Conservation (phyloP, 2,329 filamentous ascomycete genomes). For the Monosporascus sp. region DNA sequence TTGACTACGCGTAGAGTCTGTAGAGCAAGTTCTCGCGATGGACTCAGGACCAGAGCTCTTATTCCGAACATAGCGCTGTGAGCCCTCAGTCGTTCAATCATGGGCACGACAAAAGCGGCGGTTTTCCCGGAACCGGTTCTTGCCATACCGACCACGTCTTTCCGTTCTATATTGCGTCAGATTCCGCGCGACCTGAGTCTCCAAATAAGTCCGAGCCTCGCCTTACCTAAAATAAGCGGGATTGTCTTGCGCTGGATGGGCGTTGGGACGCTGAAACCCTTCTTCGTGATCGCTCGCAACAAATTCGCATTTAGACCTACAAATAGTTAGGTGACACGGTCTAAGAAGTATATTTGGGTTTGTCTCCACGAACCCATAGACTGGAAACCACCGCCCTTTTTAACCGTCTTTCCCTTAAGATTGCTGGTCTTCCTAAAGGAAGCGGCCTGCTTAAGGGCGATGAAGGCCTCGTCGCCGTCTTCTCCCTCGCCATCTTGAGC, state of each 20-base stretch:
- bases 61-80: conserved; percentile 85
- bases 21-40: conserved; percentile 87
- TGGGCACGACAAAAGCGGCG: conserved; percentile 94
- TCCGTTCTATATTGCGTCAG: conserved; percentile 55
- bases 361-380: conserved; percentile 63
- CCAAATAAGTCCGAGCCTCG: background rate
- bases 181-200: background rate
- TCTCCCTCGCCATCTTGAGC: conserved; percentile 47
- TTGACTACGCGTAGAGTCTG: conserved; percentile 97
- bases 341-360: background rate
- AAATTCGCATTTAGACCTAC: conserved; percentile 72
- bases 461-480: conserved; percentile 80
- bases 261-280: conserved; percentile 93
- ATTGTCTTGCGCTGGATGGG: conserved; percentile 98
- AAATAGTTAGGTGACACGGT: conserved; percentile 7
- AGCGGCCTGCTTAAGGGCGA: conserved; percentile 79
- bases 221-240: conserved; percentile 56
- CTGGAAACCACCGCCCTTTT: conserved; percentile 96
- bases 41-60: conserved; percentile 82
- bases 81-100: conserved; percentile 88
- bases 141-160: conserved; percentile 98
- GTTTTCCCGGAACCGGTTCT: conserved; percentile 98
- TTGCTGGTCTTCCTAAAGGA: conserved; percentile 82
- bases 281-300: conserved; percentile 84
- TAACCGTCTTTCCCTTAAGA: conserved; percentile 76